Conservation (phyloP, 73 alveolate species). For the Uronychia binucleata region DNA sequence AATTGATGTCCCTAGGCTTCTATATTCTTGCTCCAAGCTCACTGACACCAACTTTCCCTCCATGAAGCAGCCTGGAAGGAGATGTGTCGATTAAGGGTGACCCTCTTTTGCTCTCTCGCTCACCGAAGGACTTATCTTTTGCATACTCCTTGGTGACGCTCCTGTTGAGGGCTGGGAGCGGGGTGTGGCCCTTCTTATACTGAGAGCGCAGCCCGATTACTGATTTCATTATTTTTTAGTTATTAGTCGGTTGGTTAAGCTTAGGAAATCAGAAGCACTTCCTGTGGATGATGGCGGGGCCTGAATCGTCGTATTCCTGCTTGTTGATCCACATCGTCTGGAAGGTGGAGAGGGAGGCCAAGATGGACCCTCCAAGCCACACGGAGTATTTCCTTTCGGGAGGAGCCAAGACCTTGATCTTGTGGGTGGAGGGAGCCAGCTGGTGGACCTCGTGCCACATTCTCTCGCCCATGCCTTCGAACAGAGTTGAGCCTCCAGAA, state of each 20-base stretch:
- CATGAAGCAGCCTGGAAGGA: too few species aligned
- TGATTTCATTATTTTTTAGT: too few species aligned
- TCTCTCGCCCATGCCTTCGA: conserved; percentile 96
- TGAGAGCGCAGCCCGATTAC: too few species aligned
- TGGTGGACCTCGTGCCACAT: conserved; percentile 88
- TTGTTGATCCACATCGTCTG: conserved; percentile 78
- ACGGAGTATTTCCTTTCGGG: conserved; percentile 93
- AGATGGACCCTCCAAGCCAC: conserved; percentile 97
- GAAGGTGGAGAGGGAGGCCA: conserved; percentile 93
- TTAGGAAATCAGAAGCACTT: conserved; percentile 57
- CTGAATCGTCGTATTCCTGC: conserved; percentile 68
- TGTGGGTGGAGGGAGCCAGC: conserved; percentile 89
- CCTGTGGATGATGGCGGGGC: conserved; percentile 73
- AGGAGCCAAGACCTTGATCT: conserved; percentile 84
- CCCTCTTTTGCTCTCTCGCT: too few species aligned
- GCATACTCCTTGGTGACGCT: too few species aligned
- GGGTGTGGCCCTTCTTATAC: too few species aligned
- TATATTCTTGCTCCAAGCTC: too few species aligned
- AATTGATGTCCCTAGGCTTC: too few species aligned
- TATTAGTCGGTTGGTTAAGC: background rate
- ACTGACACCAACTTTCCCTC: too few species aligned
- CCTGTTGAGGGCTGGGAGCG: too few species aligned
- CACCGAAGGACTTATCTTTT: too few species aligned
- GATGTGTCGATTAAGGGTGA: too few species aligned
- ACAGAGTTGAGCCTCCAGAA: conserved; percentile 98